Percentiles rank a stretch among this genome's conserved stretches.
Evolutionary conservation across 2,329 filamentous ascomycete genomes (phyloP).

Genomic region (Neocucurbitaria cava): DNA sequence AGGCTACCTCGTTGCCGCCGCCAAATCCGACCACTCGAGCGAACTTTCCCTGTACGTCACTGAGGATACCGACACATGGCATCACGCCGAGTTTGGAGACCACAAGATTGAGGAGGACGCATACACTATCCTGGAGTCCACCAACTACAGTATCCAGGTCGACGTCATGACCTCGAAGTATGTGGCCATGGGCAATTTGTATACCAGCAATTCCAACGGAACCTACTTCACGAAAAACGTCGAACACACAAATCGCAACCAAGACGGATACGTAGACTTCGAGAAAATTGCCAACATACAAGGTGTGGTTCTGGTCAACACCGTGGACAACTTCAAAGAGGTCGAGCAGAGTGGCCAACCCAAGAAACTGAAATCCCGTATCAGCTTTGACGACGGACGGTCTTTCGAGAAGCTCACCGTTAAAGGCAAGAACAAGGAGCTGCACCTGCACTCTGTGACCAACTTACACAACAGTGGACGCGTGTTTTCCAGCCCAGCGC

Average conservation of each 20-base stretch:
- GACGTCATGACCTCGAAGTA: constrained; percentile 79
- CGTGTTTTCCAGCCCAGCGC: constrained; percentile 91
- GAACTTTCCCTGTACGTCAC: constrained; percentile 94
- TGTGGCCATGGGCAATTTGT: constrained; percentile 81
- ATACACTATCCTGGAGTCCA: constrained; percentile 94
- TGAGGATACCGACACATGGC: constrained; percentile 83
- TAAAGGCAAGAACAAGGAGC: constrained; percentile 67
- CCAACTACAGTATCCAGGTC: constrained; percentile 96
- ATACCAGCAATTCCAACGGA: constrained; percentile 96
- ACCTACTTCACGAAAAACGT: constrained; percentile 94
- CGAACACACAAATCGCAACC: constrained; percentile 88
- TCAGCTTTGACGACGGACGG: constrained; percentile 94
- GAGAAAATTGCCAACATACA: constrained; percentile 93
- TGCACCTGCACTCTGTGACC: constrained; percentile 94
- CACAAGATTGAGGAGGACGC: constrained; percentile 84
- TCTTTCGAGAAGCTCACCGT: constrained; percentile 78
- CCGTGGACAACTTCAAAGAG: constrained; percentile 83
- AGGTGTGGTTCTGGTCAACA: constrained; percentile 89
- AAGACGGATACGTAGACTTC: constrained; percentile 82
- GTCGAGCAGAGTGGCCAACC: constrained; percentile 61
- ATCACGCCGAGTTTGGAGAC: constrained; percentile 86
- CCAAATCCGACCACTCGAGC: constrained; percentile 77
- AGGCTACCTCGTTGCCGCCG: constrained; percentile 84
- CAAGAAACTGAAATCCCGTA: constrained; percentile 78
- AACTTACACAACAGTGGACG: constrained; percentile 81